Conservation (phyloP, 805 yeast genomes). For the Peterozyma toletana region DNA sequence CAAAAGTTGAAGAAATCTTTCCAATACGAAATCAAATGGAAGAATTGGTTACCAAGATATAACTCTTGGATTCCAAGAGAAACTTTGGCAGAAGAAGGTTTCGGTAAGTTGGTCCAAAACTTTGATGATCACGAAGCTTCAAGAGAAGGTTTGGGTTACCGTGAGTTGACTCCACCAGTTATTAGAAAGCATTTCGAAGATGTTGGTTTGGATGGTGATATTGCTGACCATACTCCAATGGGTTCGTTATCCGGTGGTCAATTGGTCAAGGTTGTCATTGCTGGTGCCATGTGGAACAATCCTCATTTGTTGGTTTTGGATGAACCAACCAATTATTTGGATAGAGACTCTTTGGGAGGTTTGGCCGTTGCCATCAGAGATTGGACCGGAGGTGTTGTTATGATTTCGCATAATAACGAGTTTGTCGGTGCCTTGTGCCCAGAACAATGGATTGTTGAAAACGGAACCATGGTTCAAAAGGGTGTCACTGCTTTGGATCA, state of each 20-base stretch:
- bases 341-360: constrained; percentile 97
- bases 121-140: constrained; percentile 99
- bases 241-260: constrained; percentile 98
- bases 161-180: constrained; percentile 86
- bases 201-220: constrained; percentile 95
- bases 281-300: constrained; percentile 99
- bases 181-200: constrained; percentile 96
- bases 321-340: constrained; percentile 97
- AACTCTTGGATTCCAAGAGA: constrained; percentile 93
- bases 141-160: constrained; percentile 97
- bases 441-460: constrained; percentile 96
- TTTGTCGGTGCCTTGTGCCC: constrained; percentile 97
- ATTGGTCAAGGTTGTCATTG: constrained; percentile 95
- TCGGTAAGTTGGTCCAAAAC: constrained; percentile 85
- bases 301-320: constrained; percentile 94
- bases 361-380: constrained; percentile 96
- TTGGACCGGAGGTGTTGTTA: constrained; percentile 97
- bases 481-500: constrained; percentile 72
- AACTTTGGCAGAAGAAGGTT: constrained; percentile 71
- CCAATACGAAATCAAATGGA: constrained; percentile 97
- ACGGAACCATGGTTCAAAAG: constrained; percentile 81
- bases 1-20: constrained; percentile 92
- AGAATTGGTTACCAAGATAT: constrained; percentile 82
- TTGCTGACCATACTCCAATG: constrained; percentile 96
- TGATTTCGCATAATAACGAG: constrained; percentile 97